Evolutionary conservation across 352 stramenopile genomes (phyloP), one percentile per base, ranked within the genome.

Genomic region (Globisporangium cylindrosporum): DNA sequence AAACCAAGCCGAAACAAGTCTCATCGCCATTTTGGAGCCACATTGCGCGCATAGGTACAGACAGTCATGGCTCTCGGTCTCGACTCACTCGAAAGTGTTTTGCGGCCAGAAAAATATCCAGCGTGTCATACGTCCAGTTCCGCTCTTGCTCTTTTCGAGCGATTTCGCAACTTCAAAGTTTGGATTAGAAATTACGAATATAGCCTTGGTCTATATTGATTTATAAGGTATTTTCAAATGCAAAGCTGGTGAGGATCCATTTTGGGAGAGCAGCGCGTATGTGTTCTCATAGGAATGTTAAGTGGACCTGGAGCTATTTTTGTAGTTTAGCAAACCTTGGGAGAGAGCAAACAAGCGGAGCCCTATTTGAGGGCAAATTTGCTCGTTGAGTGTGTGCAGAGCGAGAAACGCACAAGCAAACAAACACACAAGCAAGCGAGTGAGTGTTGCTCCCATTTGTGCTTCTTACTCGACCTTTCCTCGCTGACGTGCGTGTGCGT

Each of bases 401-500:
- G n/a, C 15, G 18, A 38, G 55, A 36, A 51, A 46, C 32, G 24
- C 41, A 57, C 59, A 27, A 56, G 24, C 25, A 65, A 65, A 38
- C 41, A 25, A 20, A 43, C 59, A 27, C 41, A 15, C 25, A 65
- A 65, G 59, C 41, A 25, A 20, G 34, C 20, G 56, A 15, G 27
- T 36, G 51, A 32, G 46, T 25, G 46, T 55, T 27, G 22, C 53
- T 58, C 12, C 4, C 24, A 32, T 4, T 7, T 34, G 14, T 20
- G 20, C 12, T 58, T 58, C 53, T 27, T 20, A 14, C 24, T 58
- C 49, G 25, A 24, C n/a, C 9, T 27, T 58, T 24, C 25, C 53
- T 29, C 53, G 53, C 22, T 57, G 51, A 48, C 22, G 53, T 38
- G 53, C n/a, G 51, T 57, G 53, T 59, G 53, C 25, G 53, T 38